Evolutionary conservation across 345 rosid genomes (phyloP), one percentile per base, ranked within the genome.

Genomic region (Bruguiera gymnorhiza): DNA sequence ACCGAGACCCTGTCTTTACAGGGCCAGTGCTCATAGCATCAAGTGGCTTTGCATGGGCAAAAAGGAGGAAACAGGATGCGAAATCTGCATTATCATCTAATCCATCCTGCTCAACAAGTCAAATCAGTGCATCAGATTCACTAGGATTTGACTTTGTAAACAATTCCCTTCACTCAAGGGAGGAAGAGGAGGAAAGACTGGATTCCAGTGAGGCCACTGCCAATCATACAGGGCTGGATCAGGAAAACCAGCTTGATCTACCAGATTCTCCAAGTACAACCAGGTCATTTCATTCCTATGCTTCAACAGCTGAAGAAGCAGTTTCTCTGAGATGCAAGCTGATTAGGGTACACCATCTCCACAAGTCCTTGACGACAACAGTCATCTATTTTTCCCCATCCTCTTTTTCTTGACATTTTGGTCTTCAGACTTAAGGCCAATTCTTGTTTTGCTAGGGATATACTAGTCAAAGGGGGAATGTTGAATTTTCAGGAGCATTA

Each of bases 401-500:
- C 18, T 18, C 32, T 27, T 23, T n/a, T 15, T 20, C 21, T 56
- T 7, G 19, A 39, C 16, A 39, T 65, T 66, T 24, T 52, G 15
- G 9, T 60, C 2, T 34, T 58, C 8, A 30, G 62, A 32, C 23
- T 62, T 21, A 19, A 2, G 2, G 16, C 36, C 48, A 53, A 57
- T 18, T 10, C n/a, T 34, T 29, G 61, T 27, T 61, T 60, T 72
- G 46, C 46, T 53, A 78, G 75, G 71, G n/a, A 1, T 23, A 16
- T 51, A 10, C 23, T 43, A 52, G 63, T 21, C 55, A 65, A 60
- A 60, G 20, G 6, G 65, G 63, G 30, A 74, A 69, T 27, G 62
- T 71, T 24, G 61, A 73, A 54, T 62, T 58, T 66, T 90, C 93
- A 8, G 93, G 88, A 59, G 88, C 89, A 5, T 10, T 83, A 66